Conservation (phyloP, 208 protist genomes). For the Novymonas esmeraldas region DNA sequence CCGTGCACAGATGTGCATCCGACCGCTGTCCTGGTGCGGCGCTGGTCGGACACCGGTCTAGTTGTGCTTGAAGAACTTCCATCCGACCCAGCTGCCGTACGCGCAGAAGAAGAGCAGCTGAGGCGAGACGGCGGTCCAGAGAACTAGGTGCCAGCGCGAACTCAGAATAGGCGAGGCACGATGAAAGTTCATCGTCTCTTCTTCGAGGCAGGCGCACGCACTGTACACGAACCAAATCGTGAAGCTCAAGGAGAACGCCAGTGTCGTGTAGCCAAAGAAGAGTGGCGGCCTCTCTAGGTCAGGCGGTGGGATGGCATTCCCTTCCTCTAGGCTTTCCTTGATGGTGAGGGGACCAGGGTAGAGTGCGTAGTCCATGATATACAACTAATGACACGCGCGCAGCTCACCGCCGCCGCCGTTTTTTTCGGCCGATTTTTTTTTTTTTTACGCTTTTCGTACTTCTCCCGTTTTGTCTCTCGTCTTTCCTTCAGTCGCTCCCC, state of each 20-base stretch:
- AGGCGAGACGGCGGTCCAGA: conserved; percentile 30
- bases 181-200: conserved; percentile 13
- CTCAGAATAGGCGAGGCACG: conserved; percentile 24
- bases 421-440: no score
- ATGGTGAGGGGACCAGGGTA: conserved; percentile 7
- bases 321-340: conserved; percentile 2
- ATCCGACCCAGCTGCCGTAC: conserved; percentile 35
- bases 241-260: conserved; percentile 17
- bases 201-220: conserved; percentile 8
- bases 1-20: no score
- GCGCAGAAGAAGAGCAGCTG: conserved; percentile 37
- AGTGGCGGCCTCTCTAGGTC: conserved; percentile 13
- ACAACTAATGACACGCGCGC: no score
- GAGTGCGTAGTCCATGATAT: conserved; percentile 9
- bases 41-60: neutral
- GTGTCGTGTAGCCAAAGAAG: conserved; percentile 32
- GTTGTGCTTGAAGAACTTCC: conserved; percentile 40
- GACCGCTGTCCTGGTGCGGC: no score
- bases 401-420: no score
- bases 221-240: conserved; percentile 28
- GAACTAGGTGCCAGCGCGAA: conserved; percentile 30
- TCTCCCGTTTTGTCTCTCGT: no score
- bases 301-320: conserved; percentile 22
- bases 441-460: neutral
- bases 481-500: neutral